Evolutionary conservation across 176 grass and related monocot genomes (phyloP).

Genomic region (Phyllostachys edulis): DNA sequence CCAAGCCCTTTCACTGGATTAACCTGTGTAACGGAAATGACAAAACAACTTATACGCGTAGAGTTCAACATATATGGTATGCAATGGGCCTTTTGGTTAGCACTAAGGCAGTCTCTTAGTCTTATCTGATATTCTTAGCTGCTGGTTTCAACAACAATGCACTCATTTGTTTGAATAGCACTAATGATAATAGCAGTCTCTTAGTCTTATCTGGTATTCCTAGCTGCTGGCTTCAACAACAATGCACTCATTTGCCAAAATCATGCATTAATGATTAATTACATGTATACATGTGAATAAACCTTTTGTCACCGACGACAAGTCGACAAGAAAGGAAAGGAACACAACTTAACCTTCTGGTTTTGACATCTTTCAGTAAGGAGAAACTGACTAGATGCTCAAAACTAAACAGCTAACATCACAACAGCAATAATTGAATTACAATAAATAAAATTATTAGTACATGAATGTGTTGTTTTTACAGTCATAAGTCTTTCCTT

Average conservation of each 20-base stretch:
- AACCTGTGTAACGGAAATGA: conserved; percentile 50
- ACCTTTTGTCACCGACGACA: background rate
- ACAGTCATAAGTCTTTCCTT: conserved; percentile 3
- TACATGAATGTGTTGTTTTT: background rate
- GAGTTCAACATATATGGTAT: background rate
- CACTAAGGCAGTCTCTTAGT: background rate
- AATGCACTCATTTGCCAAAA: background rate
- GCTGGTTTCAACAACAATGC: background rate
- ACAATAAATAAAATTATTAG: background rate
- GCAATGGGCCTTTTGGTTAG: conserved; percentile 19
- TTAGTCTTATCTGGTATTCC: background rate
- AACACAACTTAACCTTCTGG: background rate
- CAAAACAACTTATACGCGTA: conserved; percentile 9
- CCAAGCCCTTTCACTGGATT: conserved; percentile 69
- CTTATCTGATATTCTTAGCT: background rate
- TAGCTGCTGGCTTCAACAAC: background rate
- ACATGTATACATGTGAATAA: background rate
- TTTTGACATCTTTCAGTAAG: background rate
- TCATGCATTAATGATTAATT: background rate
- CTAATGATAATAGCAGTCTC: background rate
- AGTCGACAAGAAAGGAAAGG: background rate
- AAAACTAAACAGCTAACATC: background rate
- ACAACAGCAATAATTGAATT: background rate
- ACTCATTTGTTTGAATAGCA: background rate
- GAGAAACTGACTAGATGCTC: background rate